Base-by-base conservation (phyloP, 371 early-diverging fungal species). In the Homolaphlyctis polyrhiza region DNA sequence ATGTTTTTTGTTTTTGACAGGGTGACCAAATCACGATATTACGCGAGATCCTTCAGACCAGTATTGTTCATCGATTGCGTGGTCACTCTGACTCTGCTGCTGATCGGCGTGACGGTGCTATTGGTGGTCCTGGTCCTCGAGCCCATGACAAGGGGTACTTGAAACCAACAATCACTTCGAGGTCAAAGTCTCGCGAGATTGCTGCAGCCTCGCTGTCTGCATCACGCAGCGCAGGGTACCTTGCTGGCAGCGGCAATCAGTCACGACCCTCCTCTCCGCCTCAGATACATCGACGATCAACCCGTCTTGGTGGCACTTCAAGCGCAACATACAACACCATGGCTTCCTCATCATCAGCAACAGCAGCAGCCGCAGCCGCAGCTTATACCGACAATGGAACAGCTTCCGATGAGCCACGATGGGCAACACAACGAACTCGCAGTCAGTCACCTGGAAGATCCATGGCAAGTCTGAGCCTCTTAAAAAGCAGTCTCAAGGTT, bases 1-100 rank as follows among this genome's bases (percentile, higher is more conserved):
- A 21, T 13, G 43, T 39, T 39, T 39, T 39, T 8, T 13, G 43
- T 8, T 21, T 21, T 11, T 16, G 54, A 52, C 54, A 52, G n/a
- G 11, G 39, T 27, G 81, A 80, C 39, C 81, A 80, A 68, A 75
- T 80, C 29, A 57, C 64, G 39, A 78, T 80, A 18, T 48, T 80
- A 61, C 59, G 74, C 13, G 80, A 80, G n/a, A 76, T 80, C 47
- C 28, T 80, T 35, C 8, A 59, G 6, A 21, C 28, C 32, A 39
- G 39, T 39, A 18, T 39, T 39, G 39, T 39, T 18, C 39, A 18
- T 39, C n/a, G 39, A 18, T 39, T 11, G 39, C 39, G 39, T 18
- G 39, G 39, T 8, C 18, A 18, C 28, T 51, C 11, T 8, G 11
- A 21, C 14, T 6, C 11, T 51, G 52, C 52, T 14, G 52, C 52